A percentile compares a stretch with the other conserved stretches of the same genome.
phyloP scores from a whole-genome alignment of 1,284 basidiomycete species.

The Trichosporon inkin region DNA sequence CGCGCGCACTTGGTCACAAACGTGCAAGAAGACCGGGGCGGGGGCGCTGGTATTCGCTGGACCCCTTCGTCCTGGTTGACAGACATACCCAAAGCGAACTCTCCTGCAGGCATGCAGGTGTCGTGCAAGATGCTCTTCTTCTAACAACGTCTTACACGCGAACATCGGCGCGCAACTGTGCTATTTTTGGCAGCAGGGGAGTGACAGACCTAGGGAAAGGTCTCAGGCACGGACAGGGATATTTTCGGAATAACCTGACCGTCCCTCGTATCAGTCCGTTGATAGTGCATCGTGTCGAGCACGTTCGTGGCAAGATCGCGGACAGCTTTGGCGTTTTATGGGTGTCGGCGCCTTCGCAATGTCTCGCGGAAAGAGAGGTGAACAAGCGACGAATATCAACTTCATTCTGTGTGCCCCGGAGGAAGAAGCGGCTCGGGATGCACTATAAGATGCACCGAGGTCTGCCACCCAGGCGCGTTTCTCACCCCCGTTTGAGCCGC shows the following conservation, averaged over 20 bases:
- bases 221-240: neutral
- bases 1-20: neutral
- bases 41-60: neutral
- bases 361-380: neutral
- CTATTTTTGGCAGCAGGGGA: neutral
- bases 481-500: neutral
- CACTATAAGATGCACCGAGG: neutral
- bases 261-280: neutral
- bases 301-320: constrained; percentile 4
- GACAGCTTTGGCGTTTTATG: too few species aligned
- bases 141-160: neutral
- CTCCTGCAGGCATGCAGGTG: neutral
- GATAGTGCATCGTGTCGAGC: neutral
- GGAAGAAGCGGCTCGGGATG: neutral
- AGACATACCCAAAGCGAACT: neutral
- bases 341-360: neutral
- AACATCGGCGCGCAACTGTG: neutral
- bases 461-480: too few species aligned
- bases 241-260: neutral
- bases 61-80: neutral
- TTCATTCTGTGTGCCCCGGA: too few species aligned
- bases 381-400: neutral
- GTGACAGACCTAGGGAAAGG: neutral
- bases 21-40: neutral
- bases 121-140: neutral